Evolutionary conservation across 1,139 yeast genomes (phyloP), one percentile per base, ranked within the genome.

Genomic region (Pneumocystis sp.): DNA sequence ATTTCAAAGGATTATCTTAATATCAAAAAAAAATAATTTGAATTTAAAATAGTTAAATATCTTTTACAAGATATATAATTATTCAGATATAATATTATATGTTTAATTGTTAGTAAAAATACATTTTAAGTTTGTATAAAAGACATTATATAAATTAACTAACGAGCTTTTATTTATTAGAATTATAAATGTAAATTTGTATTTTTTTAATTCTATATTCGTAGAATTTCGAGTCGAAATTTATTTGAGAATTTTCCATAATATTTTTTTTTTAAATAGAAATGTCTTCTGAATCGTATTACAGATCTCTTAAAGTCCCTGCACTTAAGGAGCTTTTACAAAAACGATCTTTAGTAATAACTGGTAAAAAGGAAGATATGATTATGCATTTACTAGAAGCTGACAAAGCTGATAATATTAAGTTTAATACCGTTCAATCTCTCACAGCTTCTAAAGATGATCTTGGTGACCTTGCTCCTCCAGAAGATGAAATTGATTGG

Each of bases 241-340:
- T n/a, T 50, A 10, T 50, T 50, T 50, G n/a, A 4, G 21, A 25
- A 50, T 50, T 50, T 50, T 29, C 12, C 7, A 50, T 50, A 4
- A 17, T 40, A 40, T 50, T 50, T 50, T 50, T 25, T 8, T 25
- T 44, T 44, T 50, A 50, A 50, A 50, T 50, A 50, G 17, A 65
- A 66, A 85, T 84, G 57, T 25, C 57, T 50, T 50, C 34, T 25
- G 57, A 50, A 89, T 70, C 85, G 19, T 84, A 82, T 60, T 87
- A 85, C 75, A 74, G 84, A 57, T 75, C 82, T 66, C 82, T 80
- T 71, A 91, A 96, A 44, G 97, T 90, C 63, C 85, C 87, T 57
- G 96, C 89, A 78, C 82, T 91, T 75, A 90, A 88, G 74, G 96
- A 87, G 69, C 71, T 83, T 66, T 82, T 93, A 72, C 85, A 86